A percentile compares a stretch with the other conserved stretches of the same genome.
Conservation (phyloP, 1,284 basidiomycete genomes). For the Sanghuangporus sanghuang region DNA sequence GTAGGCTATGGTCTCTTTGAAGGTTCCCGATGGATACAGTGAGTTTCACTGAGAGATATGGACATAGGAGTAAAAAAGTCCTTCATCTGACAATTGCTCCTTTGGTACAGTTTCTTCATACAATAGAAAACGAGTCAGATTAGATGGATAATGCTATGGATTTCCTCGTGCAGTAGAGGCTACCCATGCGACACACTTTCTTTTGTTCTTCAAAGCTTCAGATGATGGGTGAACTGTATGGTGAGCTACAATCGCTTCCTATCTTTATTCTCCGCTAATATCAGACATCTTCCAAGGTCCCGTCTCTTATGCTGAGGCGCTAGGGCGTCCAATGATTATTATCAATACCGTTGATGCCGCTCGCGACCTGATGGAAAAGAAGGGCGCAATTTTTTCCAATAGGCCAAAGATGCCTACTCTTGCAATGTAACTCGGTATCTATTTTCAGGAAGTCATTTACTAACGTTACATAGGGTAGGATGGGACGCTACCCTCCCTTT, state of each 20-base stretch:
- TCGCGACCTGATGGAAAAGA: constrained; percentile 35
- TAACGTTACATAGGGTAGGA: constrained; percentile 18
- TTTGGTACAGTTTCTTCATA: too few species aligned
- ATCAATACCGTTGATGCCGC: constrained; percentile 31
- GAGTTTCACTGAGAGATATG: too few species aligned
- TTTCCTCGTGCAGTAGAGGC: too few species aligned
- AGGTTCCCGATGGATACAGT: too few species aligned
- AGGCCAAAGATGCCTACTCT: constrained; percentile 22
- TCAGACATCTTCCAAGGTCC: neutral
- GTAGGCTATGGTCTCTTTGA: too few species aligned
- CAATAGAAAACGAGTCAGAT: too few species aligned
- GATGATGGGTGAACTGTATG: constrained; percentile 26
- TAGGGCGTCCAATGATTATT: constrained; percentile 31
- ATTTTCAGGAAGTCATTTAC: neutral
- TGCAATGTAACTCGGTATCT: constrained; percentile 17
- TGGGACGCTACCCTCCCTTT: constrained; percentile 23
- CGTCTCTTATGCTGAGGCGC: constrained; percentile 30
- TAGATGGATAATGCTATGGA: too few species aligned
- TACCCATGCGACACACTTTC: too few species aligned
- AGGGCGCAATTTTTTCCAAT: constrained; percentile 34
- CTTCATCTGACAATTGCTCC: too few species aligned
- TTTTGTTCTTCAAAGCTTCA: too few species aligned
- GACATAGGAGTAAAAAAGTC: too few species aligned
- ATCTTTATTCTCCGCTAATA: too few species aligned
- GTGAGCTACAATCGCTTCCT: constrained; percentile 16